These are phyloP conservation scores for Pyrus hybrid DNA, from an alignment of 331 rosid species.

Conservation along the genomic window DNA sequence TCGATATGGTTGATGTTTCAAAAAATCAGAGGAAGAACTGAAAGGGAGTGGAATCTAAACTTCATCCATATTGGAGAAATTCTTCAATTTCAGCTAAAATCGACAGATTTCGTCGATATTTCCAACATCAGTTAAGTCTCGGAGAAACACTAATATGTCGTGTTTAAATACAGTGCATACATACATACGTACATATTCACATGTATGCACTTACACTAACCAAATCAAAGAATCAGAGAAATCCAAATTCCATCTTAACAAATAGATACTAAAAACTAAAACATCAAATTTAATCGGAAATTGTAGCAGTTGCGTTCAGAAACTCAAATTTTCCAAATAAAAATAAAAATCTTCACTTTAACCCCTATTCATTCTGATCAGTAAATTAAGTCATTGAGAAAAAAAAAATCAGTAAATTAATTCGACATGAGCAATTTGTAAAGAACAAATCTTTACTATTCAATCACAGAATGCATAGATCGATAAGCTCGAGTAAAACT, in stretches of 20 bases:
- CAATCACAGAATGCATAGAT: neutral
- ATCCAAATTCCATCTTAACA: neutral
- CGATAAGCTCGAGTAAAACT: neutral
- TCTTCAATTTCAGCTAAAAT: too few species aligned
- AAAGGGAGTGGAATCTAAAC: too few species aligned
- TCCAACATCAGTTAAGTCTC: too few species aligned
- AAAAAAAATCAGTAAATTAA: neutral
- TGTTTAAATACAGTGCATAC: too few species aligned
- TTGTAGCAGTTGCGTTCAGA: neutral
- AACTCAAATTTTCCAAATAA: neutral
- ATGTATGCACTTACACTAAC: neutral
- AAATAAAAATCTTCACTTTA: too few species aligned
- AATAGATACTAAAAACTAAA: neutral
- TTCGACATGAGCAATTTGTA: neutral
- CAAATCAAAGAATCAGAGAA: neutral
- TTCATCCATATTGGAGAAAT: too few species aligned
- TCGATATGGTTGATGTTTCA: too few species aligned
- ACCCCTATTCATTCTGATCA: neutral
- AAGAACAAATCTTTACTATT: neutral
- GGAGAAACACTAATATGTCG: too few species aligned
- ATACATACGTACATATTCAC: too few species aligned
- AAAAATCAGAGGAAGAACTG: too few species aligned
- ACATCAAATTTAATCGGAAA: neutral
- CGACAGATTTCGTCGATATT: too few species aligned
- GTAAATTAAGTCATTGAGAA: too few species aligned